These are phyloP conservation scores for Trypanosoma boissoni DNA, from an alignment of 208 protist species.

Conservation along the genomic window DNA sequence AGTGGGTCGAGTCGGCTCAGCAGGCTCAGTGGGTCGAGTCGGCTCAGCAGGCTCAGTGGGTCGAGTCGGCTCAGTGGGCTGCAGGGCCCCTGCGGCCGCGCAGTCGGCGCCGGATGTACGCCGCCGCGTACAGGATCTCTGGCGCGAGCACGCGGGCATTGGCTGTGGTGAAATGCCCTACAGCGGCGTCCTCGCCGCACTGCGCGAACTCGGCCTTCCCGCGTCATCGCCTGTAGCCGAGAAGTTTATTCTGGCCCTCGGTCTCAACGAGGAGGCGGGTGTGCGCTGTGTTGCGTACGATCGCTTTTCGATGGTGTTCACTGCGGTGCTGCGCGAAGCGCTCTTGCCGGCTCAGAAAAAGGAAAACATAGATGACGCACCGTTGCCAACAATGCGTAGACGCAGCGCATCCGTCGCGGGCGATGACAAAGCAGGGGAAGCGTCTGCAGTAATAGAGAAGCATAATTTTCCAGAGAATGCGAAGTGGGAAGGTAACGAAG, in stretches of 20 bases:
- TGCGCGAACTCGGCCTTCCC: slow-evolving; percentile 20
- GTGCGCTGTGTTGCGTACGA: slow-evolving; percentile 28
- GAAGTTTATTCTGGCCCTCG: slow-evolving; percentile 44
- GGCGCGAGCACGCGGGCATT: slow-evolving; percentile 18
- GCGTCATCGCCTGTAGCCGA: slow-evolving; percentile 10
- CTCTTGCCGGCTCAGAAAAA: neutral
- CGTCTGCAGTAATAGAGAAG: too few relatives aligned
- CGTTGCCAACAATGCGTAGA: slow-evolving; percentile 16
- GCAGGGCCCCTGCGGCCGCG: neutral
- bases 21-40: too few relatives aligned
- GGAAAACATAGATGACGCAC: slow-evolving; percentile 8
- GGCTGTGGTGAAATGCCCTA: slow-evolving; percentile 23
- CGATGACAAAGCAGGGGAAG: too few relatives aligned
- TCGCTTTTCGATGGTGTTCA: slow-evolving; percentile 47
- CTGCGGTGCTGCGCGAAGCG: slow-evolving; percentile 31
- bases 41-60: too few relatives aligned
- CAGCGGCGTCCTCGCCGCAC: slow-evolving; percentile 23
- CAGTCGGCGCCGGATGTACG: slow-evolving; percentile 16
- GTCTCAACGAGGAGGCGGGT: slow-evolving; percentile 12
- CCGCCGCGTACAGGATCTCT: slow-evolving; percentile 15
- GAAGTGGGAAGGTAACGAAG: too few relatives aligned
- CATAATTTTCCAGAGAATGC: too few relatives aligned
- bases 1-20: too few relatives aligned
- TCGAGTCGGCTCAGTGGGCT: neutral
- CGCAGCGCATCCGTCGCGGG: too few relatives aligned